Evolutionary conservation across 345 rosid genomes (phyloP), one percentile per base, ranked within the genome.

Genomic region (Citrus cavaleriei): DNA sequence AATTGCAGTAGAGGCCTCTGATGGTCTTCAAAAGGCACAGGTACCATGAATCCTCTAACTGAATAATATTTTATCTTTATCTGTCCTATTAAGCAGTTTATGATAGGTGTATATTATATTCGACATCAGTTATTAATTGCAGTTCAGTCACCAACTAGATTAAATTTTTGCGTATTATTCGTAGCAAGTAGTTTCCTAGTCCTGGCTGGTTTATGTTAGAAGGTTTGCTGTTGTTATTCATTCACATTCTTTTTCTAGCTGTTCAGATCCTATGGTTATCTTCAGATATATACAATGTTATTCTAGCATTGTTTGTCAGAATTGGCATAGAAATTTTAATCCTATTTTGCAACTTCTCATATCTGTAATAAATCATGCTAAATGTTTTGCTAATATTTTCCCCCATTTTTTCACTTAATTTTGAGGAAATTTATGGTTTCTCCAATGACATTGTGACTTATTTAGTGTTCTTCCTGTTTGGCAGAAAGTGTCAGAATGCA

Each of bases 1-100:
- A 82, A 80, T 91, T 79, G 87, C 90, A 70, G 89, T 92, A 62
- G 98, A 94, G 82, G 98, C 98, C 82, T 92, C 99, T 76, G 98
- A 93, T 82, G 96, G 98, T 82, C 87, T 97, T 76, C 92, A 86
- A 81, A 92, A 91, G 87, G 95, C 92, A 24, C 95, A 92, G 96
- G 99, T 94, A 78, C 51, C 63, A n/a, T 10, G 59, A 55, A 35
- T 24, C 46, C 66, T 75, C 70, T 60, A 24, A 49, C 37, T 62
- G 28, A 51, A 32, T 46, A 42, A 19, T 27, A 54, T 21, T 25
- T n/a, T 38, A 24, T 51, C 51, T 16, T 51, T 76, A 76, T 77
- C 72, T 24, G 54, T 55, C 22, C 30, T 27, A 51, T 34, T 51
- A 12, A 38, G 72, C 55, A 42, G 42, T 55, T 65, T 76, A 54